Percentiles rank a stretch among this genome's conserved stretches.
Evolutionary conservation across 805 yeast species (phyloP).

Genomic region (Geotrichum ghanense): DNA sequence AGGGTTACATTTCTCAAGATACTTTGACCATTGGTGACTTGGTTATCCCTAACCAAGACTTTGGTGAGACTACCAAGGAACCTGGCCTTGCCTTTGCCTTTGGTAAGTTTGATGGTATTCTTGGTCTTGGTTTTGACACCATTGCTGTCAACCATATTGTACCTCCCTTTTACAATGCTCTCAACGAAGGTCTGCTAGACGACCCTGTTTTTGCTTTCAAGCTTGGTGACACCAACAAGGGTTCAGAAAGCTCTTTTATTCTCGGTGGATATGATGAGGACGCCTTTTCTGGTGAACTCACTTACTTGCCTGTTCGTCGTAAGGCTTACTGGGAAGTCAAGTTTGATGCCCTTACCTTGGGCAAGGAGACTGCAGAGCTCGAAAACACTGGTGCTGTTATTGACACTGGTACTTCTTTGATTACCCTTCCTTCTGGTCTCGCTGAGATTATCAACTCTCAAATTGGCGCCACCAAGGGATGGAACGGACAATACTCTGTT

Average conservation of each 20-base stretch:
- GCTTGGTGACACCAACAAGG: conserved; percentile 65
- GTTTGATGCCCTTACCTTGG: conserved; percentile 81
- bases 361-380: conserved; percentile 81
- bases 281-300: conserved; percentile 69
- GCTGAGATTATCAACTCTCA: conserved; percentile 92
- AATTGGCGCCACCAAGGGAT: conserved; percentile 93
- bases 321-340: conserved; percentile 99
- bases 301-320: conserved; percentile 97
- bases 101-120: conserved; percentile 96
- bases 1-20: conserved; percentile 88
- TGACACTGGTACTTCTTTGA: conserved; percentile 96
- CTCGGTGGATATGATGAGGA: conserved; percentile 87
- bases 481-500: conserved; percentile 94
- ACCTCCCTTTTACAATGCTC: conserved; percentile 90
- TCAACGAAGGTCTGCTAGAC: conserved; percentile 70
- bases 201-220: conserved; percentile 80
- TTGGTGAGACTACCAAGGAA: conserved; percentile 95
- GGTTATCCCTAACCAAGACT: conserved; percentile 76
- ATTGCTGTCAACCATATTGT: conserved; percentile 82
- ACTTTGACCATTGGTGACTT: conserved; percentile 72
- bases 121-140: conserved; percentile 89
- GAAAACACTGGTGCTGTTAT: conserved; percentile 88
- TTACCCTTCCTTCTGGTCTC: conserved; percentile 87
- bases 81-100: conserved; percentile 98
- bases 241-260: conserved; percentile 74